A percentile compares a stretch with the other conserved stretches of the same genome.
phyloP scores from a whole-genome alignment of 2,329 filamentous ascomycete species.

The Ambrosiella cleistominuta region DNA sequence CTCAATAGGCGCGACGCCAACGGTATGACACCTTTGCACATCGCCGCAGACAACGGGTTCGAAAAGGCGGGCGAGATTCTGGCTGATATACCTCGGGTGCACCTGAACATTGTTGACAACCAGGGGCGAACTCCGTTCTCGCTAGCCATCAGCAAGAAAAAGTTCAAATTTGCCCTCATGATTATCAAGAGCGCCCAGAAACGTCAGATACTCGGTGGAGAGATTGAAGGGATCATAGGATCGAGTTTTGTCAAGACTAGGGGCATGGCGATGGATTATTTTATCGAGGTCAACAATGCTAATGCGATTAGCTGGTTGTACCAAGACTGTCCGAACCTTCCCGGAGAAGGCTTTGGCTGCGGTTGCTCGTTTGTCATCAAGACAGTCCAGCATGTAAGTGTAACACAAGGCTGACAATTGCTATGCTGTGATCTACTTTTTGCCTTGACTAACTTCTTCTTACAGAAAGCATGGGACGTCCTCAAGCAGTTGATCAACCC shows the following conservation, averaged over 20 bases:
- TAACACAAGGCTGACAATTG: neutral
- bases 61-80: neutral
- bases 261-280: neutral
- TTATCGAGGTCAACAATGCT: neutral
- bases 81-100: neutral
- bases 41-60: neutral
- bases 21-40: slow-evolving; percentile 20
- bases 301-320: neutral
- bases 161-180: neutral
- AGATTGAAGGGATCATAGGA: neutral
- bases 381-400: neutral
- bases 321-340: neutral
- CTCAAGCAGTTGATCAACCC: neutral
- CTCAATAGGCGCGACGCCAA: slow-evolving; percentile 17
- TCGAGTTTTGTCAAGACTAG: neutral
- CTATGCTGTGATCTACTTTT: neutral
- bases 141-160: neutral
- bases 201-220: neutral
- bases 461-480: neutral
- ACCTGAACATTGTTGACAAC: neutral
- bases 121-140: neutral
- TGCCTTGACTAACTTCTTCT: neutral
- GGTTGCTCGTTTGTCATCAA: neutral
- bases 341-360: neutral
- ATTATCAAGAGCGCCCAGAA: neutral